phyloP scores from a whole-genome alignment of 441 rosid species.

The Isatis lusitanica region DNA sequence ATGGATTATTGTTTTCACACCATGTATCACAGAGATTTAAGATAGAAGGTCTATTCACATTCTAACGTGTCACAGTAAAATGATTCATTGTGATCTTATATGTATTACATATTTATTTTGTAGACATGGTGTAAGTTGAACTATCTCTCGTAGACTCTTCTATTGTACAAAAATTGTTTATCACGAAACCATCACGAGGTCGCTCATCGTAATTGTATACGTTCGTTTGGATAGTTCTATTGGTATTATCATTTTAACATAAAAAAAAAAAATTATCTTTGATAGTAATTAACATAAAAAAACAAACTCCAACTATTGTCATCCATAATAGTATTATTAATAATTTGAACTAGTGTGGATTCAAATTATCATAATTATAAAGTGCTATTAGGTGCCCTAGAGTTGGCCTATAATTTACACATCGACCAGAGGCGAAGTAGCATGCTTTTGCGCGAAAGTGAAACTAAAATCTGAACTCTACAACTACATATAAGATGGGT shows the following conservation, averaged over 20 bases:
- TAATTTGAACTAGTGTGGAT: background rate
- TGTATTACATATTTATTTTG: background rate
- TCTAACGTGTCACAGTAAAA: background rate
- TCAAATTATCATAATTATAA: no score
- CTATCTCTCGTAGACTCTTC: background rate
- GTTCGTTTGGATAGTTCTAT: background rate
- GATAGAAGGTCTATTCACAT: no score
- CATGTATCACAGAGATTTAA: background rate
- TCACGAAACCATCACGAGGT: background rate
- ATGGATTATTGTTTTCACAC: background rate
- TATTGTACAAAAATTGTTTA: background rate
- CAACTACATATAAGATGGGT: slow-evolving; percentile 33
- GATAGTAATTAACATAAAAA: background rate
- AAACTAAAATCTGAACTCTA: slow-evolving; percentile 32
- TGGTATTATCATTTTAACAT: background rate
- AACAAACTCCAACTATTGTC: background rate
- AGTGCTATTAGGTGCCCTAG: background rate
- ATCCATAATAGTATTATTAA: background rate
- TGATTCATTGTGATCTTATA: background rate
- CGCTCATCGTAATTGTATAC: background rate
- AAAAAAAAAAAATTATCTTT: no score
- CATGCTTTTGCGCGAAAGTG: slow-evolving; percentile 41
- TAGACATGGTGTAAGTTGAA: background rate
- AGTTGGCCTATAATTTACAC: slow-evolving; percentile 20
- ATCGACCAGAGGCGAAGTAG: slow-evolving; percentile 26